phyloP scores from a whole-genome alignment of 1,139 yeast species.

The Pneumocystis wakefieldiae region DNA sequence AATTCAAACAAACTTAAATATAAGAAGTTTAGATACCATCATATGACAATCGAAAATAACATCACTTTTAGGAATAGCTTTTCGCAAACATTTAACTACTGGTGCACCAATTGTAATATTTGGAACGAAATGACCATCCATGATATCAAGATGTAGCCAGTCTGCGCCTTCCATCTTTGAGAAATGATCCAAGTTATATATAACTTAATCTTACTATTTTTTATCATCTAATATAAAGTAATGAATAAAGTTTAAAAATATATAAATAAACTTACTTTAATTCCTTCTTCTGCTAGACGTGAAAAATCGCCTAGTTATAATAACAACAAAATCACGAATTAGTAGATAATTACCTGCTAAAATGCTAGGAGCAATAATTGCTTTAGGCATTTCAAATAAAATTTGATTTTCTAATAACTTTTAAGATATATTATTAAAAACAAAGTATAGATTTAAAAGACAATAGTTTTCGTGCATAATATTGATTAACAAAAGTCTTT shows the following conservation, averaged over 20 bases:
- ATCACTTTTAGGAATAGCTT: slow-evolving; percentile 51
- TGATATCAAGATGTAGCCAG: slow-evolving; percentile 94
- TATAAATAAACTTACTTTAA: neutral
- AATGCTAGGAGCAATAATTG: slow-evolving; percentile 91
- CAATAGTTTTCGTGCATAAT: too few species aligned
- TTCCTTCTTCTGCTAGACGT: neutral
- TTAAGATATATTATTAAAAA: neutral
- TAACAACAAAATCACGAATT: slow-evolving; percentile 32
- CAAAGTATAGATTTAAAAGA: too few species aligned
- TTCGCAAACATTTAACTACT: slow-evolving; percentile 63
- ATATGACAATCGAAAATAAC: slow-evolving; percentile 95
- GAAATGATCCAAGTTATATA: neutral
- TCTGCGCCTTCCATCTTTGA: slow-evolving; percentile 26
- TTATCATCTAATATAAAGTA: neutral
- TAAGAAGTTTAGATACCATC: slow-evolving; percentile 51
- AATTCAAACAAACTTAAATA: neutral
- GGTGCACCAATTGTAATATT: slow-evolving; percentile 91
- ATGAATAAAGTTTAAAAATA: neutral
- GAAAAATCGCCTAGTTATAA: slow-evolving; percentile 44
- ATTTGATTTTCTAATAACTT: neutral
- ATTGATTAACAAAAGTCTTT: too few species aligned
- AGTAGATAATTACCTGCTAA: slow-evolving; percentile 43
- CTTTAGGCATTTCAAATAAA: slow-evolving; percentile 17
- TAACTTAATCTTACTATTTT: neutral
- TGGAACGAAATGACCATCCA: slow-evolving; percentile 98